Evolutionary conservation across 1,284 basidiomycete species (phyloP).

Genomic region (Mycena citricolor): DNA sequence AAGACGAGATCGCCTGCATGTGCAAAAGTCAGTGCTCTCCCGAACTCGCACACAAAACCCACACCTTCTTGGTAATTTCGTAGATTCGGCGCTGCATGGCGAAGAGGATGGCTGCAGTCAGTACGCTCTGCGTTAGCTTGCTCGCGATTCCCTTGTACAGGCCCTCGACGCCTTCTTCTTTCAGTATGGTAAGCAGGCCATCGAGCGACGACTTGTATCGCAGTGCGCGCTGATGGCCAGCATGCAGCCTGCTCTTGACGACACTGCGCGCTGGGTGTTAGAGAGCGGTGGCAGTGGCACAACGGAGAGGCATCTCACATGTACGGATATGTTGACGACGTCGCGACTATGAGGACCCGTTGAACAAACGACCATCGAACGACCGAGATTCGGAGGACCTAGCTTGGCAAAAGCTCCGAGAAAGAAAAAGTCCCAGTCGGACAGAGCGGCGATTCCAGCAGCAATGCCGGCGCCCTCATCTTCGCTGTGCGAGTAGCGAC

Average conservation of each 20-base stretch:
- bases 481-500: conserved; percentile 58
- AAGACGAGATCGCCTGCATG: too few relatives aligned
- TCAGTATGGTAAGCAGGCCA: conserved; percentile 69
- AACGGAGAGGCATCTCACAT: conserved; percentile 47
- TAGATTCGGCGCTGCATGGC: conserved; percentile 79
- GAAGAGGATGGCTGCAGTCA: conserved; percentile 90
- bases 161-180: conserved; percentile 76
- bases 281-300: conserved; percentile 1
- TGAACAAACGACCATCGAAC: conserved; percentile 9
- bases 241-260: conserved; percentile 81
- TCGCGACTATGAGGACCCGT: conserved; percentile 54
- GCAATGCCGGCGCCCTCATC: conserved; percentile 46
- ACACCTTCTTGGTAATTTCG: conserved; percentile 62
- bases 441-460: conserved; percentile 52
- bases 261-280: conserved; percentile 67
- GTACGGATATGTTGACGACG: conserved; percentile 75
- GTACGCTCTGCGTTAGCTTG: conserved; percentile 86
- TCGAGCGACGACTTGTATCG: conserved; percentile 73
- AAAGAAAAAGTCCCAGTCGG: conserved; percentile 88
- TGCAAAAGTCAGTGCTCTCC: conserved; percentile 2
- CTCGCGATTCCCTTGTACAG: conserved; percentile 84
- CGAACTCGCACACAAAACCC: conserved; percentile 2
- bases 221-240: conserved; percentile 61
- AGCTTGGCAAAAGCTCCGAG: conserved; percentile 88
- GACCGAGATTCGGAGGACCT: conserved; percentile 40